Conservation (phyloP, 2,329 filamentous ascomycete species). For the Gyromitra esculenta region DNA sequence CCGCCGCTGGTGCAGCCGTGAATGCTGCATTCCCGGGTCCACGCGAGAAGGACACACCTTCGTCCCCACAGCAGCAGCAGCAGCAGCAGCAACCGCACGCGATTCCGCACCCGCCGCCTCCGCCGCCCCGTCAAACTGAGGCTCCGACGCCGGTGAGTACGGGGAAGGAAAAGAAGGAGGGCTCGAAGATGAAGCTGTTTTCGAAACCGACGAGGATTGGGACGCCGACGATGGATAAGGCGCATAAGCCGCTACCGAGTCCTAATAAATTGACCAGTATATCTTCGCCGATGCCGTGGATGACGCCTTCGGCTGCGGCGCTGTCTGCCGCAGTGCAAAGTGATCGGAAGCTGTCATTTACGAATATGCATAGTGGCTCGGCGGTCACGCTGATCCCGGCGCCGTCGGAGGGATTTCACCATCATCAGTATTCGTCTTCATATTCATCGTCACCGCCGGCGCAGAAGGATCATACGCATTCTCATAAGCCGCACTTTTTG, state of each 20-base stretch:
- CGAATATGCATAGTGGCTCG: conserved; percentile 53
- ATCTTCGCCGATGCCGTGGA: conserved; percentile 52
- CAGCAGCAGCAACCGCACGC: conserved; percentile 61
- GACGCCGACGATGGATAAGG: conserved; percentile 68
- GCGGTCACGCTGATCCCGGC: conserved; percentile 45
- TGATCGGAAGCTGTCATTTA: conserved; percentile 54
- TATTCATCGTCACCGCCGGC: conserved; percentile 45
- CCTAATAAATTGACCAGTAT: conserved; percentile 65
- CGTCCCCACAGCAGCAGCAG: conserved; percentile 36
- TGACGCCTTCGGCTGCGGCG: conserved; percentile 53
- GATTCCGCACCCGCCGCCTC: conserved; percentile 60
- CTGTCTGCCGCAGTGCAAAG: conserved; percentile 45
- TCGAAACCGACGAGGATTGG: conserved; percentile 73
- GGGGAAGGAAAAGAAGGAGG: conserved; percentile 67
- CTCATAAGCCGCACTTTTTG: conserved; percentile 58
- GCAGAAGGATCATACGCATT: conserved; percentile 37
- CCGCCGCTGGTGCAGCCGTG: conserved; percentile 63
- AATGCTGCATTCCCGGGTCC: conserved; percentile 71
- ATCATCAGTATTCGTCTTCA: conserved; percentile 18
- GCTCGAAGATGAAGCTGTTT: conserved; percentile 75
- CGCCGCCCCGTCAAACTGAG: conserved; percentile 6
- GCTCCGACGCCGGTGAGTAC: conserved; percentile 30
- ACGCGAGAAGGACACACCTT: conserved; percentile 65
- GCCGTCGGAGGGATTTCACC: conserved; percentile 26
- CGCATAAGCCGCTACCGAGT: conserved; percentile 67